phyloP scores from a whole-genome alignment of 768 basidiomycete species.

The Termitomyces sp. region DNA sequence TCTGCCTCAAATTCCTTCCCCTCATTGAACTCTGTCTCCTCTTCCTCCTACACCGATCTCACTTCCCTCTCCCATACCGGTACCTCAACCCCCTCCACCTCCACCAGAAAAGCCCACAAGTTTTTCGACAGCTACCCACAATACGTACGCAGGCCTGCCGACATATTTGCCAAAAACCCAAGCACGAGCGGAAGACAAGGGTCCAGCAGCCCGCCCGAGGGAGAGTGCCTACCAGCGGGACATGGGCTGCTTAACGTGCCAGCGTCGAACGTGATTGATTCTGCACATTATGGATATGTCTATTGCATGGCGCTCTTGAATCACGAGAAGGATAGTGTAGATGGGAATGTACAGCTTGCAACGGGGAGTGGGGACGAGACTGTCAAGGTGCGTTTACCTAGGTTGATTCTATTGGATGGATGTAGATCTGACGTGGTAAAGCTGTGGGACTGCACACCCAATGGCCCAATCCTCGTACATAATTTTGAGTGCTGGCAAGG shows the following conservation, averaged over 20 bases:
- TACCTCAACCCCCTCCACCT: slow-evolving; percentile 26
- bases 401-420: neutral
- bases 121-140: slow-evolving; percentile 91
- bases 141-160: slow-evolving; percentile 60
- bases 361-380: slow-evolving; percentile 91
- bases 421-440: slow-evolving; percentile 16
- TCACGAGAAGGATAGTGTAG: slow-evolving; percentile 1
- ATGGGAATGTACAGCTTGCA: slow-evolving; percentile 43
- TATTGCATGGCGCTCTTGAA: slow-evolving; percentile 63
- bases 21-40: slow-evolving; percentile 8
- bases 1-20: slow-evolving; percentile 6
- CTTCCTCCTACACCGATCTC: slow-evolving; percentile 11
- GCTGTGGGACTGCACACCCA: slow-evolving; percentile 60
- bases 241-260: slow-evolving; percentile 50
- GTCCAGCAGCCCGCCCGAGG: slow-evolving; percentile 23
- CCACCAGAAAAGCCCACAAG: slow-evolving; percentile 60
- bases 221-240: slow-evolving; percentile 22
- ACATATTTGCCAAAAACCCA: slow-evolving; percentile 57
- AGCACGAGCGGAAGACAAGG: slow-evolving; percentile 18
- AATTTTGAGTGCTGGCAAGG: slow-evolving; percentile 71
- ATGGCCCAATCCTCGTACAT: slow-evolving; percentile 45
- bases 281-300: slow-evolving; percentile 93
- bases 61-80: slow-evolving; percentile 20
- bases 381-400: slow-evolving; percentile 54
- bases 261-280: slow-evolving; percentile 67